Evolutionary conservation across 148 eudicot genomes (phyloP), one percentile per base, ranked within the genome.

Genomic region (Heliamphora exappendiculata): DNA sequence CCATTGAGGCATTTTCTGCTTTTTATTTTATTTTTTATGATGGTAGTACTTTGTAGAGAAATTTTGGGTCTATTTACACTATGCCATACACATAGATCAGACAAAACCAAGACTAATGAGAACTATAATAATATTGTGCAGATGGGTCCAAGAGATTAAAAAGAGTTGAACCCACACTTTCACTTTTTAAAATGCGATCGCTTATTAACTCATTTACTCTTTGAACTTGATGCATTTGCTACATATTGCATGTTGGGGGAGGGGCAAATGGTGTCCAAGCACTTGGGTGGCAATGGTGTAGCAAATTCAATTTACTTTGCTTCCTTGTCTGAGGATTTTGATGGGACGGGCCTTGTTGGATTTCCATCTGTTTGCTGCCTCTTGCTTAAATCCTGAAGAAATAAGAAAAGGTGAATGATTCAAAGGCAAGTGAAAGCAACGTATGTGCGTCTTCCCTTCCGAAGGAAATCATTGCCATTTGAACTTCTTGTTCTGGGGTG

Each of bases 401-500:
- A 34, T 66, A 76, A 44, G 79, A 75, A 72, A 79, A 76, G 76
- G 51, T 36, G 64, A 64, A 63, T 36, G 44, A 41, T 49, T 14
- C 14, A 70, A 10, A 42, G 67, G 45, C 31, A 51, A 53, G 26
- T 78, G 80, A 79, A 83, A 83, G 63, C 78, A 33, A 63, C 66
- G 33, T 75, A n/a, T 42, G 39, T 76, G 34, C 37, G 58, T 73
- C 63, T 47, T 34, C 22, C 16, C 34, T 78, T 9, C 13, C 44
- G 22, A 50, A 49, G 54, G n/a, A 67, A 77, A 75, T 68, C 49
- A 71, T 71, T 42, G 16, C 57, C 62, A 60, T 42, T 49, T 60
- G 29, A 64, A 62, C 66, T 79, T 70, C 67, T 76, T 83, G 88
- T 83, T 89, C 58, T 87, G 55, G 59, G 78, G 67, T 81, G 51